Percentiles rank a stretch among this genome's conserved stretches.
Conservation (phyloP, 1,139 yeast species). For the Sugiyamaella xylanicola region DNA sequence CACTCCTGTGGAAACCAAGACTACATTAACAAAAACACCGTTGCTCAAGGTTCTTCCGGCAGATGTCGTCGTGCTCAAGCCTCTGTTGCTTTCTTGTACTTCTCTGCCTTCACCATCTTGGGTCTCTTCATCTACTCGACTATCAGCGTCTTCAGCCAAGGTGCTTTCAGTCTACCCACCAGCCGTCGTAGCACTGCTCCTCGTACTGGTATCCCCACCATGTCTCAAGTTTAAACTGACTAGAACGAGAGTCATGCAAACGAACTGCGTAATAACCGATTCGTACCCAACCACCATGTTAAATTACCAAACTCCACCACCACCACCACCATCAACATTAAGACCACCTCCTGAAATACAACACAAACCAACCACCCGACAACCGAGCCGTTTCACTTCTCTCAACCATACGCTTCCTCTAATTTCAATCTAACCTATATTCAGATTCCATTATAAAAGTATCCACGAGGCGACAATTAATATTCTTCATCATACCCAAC, state of each 20-base stretch:
- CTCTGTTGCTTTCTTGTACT: conserved; percentile 84
- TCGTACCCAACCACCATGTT: too few relatives aligned
- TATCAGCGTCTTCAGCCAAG: conserved; percentile 62
- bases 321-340: neutral
- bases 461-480: neutral
- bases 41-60: conserved; percentile 71
- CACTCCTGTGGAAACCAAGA: conserved; percentile 77
- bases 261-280: too few relatives aligned
- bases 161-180: conserved; percentile 64
- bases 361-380: too few relatives aligned
- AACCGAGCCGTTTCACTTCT: too few relatives aligned
- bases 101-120: conserved; percentile 75
- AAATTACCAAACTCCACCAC: neutral
- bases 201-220: conserved; percentile 85
- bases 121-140: conserved; percentile 67
- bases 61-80: conserved; percentile 98
- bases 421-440: neutral
- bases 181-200: conserved; percentile 52
- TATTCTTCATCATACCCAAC: neutral
- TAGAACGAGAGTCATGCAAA: too few relatives aligned
- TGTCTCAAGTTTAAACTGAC: conserved; percentile 63
- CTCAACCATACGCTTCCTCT: neutral
- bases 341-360: too few relatives aligned
- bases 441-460: neutral
- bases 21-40: conserved; percentile 65